These are phyloP conservation scores for Coniochaeta pulveracea DNA, from an alignment of 2,329 filamentous ascomycete species.

Conservation along the genomic window DNA sequence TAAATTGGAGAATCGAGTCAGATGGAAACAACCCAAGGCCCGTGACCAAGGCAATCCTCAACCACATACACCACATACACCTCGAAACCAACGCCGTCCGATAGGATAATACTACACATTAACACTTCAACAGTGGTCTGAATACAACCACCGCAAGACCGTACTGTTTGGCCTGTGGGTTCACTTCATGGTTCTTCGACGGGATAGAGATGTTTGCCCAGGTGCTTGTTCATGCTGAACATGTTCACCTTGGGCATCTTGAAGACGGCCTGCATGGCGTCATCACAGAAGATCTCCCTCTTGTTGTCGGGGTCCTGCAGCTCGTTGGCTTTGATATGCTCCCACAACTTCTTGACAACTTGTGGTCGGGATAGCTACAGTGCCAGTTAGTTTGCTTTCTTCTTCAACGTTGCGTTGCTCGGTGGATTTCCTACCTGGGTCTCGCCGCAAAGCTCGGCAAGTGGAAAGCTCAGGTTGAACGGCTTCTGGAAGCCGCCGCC, in stretches of 20 bases:
- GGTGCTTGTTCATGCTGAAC: conserved; percentile 98
- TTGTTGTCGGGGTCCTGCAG: conserved; percentile 88
- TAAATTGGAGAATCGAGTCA: too few species aligned
- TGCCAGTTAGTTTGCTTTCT: conserved; percentile 1
- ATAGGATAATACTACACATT: too few species aligned
- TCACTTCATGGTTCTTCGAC: too few species aligned
- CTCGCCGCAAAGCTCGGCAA: conserved; percentile 61
- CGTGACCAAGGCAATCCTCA: too few species aligned
- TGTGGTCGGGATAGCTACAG: conserved; percentile 78
- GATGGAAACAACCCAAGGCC: too few species aligned
- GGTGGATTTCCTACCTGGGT: conserved; percentile 45
- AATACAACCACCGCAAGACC: too few species aligned
- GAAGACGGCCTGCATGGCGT: conserved; percentile 84
- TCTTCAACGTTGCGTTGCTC: too few species aligned
- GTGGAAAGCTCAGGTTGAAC: conserved; percentile 59
- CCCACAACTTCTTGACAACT: conserved; percentile 94
- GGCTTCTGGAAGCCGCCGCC: conserved; percentile 90
- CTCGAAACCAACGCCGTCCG: too few species aligned
- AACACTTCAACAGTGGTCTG: too few species aligned
- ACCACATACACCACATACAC: too few species aligned
- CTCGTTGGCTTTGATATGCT: conserved; percentile 78
- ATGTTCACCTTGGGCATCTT: conserved; percentile 87
- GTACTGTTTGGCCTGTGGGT: too few species aligned
- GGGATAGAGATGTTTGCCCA: conserved; percentile 81
- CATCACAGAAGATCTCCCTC: conserved; percentile 87